Conservation (phyloP, 2,329 filamentous ascomycete genomes). For the Periglandula ipomoeae region DNA sequence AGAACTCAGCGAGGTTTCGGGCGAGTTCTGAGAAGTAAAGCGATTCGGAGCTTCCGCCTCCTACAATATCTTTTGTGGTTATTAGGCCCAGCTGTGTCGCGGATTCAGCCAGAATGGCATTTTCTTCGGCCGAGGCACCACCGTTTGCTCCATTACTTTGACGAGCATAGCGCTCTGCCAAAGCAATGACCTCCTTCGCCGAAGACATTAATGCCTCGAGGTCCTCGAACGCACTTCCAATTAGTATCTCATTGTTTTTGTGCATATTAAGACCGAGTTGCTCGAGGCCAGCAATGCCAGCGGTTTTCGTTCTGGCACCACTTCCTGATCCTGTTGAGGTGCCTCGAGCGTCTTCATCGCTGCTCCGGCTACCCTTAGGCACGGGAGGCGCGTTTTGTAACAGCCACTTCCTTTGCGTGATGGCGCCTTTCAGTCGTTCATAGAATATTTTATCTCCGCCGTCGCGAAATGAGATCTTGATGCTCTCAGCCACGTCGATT, state of each 20-base stretch:
- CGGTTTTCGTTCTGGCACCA: constrained; percentile 45
- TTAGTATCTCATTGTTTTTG: constrained; percentile 87
- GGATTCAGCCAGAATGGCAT: constrained; percentile 68
- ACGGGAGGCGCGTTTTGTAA: constrained; percentile 82
- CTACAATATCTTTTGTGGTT: constrained; percentile 92
- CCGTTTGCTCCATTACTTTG: constrained; percentile 53
- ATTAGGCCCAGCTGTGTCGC: constrained; percentile 71
- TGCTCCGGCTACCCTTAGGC: constrained; percentile 47
- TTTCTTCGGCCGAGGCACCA: constrained; percentile 59
- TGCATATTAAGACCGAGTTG: constrained; percentile 74
- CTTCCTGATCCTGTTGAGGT: constrained; percentile 16
- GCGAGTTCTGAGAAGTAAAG: constrained; percentile 85
- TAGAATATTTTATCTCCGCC: constrained; percentile 87
- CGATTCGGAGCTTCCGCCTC: constrained; percentile 64
- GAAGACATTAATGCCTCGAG: constrained; percentile 95
- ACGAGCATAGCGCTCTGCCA: constrained; percentile 78
- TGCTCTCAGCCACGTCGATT: constrained; percentile 57
- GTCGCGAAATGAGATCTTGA: constrained; percentile 86
- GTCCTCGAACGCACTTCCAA: constrained; percentile 91
- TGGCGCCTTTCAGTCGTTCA: constrained; percentile 76
- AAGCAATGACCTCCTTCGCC: constrained; percentile 87
- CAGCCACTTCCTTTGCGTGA: constrained; percentile 93
- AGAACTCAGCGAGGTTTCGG: constrained; percentile 76
- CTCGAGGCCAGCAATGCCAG: constrained; percentile 88
- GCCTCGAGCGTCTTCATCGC: constrained; percentile 26